Percentiles rank a stretch among this genome's conserved stretches.
These are phyloP conservation scores for Marasmius oreades DNA, from an alignment of 1,284 basidiomycete species.

Conservation along the genomic window DNA sequence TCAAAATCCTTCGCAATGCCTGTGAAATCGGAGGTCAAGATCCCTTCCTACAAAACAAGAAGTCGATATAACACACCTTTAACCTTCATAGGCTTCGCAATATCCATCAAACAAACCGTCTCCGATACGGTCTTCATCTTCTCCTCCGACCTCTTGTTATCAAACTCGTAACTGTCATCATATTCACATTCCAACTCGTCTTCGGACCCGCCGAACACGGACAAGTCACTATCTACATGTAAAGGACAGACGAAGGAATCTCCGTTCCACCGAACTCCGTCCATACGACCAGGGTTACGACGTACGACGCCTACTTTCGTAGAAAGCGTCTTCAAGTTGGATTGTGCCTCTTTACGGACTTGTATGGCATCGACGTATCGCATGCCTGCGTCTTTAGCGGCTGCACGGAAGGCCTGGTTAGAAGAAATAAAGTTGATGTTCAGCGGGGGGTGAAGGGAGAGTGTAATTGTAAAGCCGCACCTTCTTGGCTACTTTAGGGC, in stretches of 20 bases:
- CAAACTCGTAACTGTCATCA: background rate
- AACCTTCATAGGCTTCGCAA: constrained; percentile 16
- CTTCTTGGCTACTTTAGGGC: constrained; percentile 10
- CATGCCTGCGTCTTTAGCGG: constrained; percentile 7
- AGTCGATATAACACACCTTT: constrained; percentile 13
- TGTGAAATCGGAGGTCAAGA: too few relatives aligned
- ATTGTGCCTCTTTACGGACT: constrained; percentile 4
- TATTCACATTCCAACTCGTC: background rate
- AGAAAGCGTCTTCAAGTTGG: background rate
- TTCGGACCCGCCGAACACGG: background rate
- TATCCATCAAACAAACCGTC: constrained; percentile 16
- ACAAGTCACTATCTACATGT: constrained; percentile 13
- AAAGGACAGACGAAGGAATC: constrained; percentile 19
- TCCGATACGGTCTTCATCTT: background rate
- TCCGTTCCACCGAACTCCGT: constrained; percentile 22
- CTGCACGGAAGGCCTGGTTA: background rate
- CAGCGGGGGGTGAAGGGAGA: background rate
- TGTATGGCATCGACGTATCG: constrained; percentile 4
- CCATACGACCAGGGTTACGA: constrained; percentile 23
- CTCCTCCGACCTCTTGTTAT: background rate
- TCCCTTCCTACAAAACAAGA: too few relatives aligned
- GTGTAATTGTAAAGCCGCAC: background rate
- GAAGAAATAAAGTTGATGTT: too few relatives aligned
- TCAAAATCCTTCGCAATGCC: constrained; percentile 19
- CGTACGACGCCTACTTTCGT: constrained; percentile 5